phyloP scores from a whole-genome alignment of 106 monocot genomes.

The Apostasia shenzhenica region DNA sequence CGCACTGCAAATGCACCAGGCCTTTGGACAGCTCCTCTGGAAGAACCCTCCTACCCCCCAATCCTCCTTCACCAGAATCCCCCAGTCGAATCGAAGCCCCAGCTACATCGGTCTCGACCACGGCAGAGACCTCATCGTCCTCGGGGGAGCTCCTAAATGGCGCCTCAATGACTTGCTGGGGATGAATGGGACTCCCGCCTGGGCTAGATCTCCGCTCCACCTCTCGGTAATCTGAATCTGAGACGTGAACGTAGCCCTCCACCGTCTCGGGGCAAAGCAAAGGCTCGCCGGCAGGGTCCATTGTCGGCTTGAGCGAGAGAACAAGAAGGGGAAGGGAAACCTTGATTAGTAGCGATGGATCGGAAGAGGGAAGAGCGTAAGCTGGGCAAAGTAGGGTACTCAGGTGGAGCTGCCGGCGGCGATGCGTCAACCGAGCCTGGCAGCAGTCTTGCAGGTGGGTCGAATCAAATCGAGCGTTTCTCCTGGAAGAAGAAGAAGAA shows the following conservation, averaged over 20 bases:
- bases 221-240: conserved; percentile 3
- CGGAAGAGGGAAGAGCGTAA: too few relatives aligned
- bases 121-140: neutral
- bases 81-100: neutral
- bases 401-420: too few relatives aligned
- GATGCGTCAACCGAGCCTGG: too few relatives aligned
- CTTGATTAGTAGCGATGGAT: too few relatives aligned
- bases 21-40: conserved; percentile 53
- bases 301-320: neutral
- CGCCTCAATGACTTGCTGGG: neutral
- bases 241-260: conserved; percentile 3
- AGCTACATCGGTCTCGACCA: neutral
- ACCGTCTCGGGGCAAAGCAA: neutral
- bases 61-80: conserved; percentile 1
- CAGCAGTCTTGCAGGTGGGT: too few relatives aligned
- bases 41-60: conserved; percentile 22
- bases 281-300: neutral
- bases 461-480: too few relatives aligned
- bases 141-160: neutral
- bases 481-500: too few relatives aligned
- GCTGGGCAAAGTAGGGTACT: too few relatives aligned
- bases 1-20: conserved; percentile 61
- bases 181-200: neutral
- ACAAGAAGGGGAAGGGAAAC: neutral
- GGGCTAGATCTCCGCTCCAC: neutral